Percentiles rank a stretch among this genome's conserved stretches.
phyloP scores from a whole-genome alignment of 306 rosid genomes.

The Castanea crenata region DNA sequence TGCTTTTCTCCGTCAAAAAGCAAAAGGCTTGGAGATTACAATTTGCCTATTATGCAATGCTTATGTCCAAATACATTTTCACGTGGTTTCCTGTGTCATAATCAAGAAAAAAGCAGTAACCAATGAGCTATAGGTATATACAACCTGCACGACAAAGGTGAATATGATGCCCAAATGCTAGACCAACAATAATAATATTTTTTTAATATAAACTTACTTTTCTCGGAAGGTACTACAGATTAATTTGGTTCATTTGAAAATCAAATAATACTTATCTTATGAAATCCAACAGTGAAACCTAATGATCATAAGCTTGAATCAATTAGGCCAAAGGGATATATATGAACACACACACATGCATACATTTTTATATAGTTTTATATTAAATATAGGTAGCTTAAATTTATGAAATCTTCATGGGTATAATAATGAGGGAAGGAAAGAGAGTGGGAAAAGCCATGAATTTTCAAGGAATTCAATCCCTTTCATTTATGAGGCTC shows the following conservation, averaged over 20 bases:
- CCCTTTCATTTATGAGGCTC: too few species aligned
- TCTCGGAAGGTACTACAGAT: neutral
- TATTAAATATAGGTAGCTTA: too few species aligned
- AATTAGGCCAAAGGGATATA: neutral
- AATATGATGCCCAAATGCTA: neutral
- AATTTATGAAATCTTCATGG: too few species aligned
- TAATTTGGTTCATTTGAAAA: neutral
- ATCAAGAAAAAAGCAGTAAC: neutral
- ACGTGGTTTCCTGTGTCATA: neutral
- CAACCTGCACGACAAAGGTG: neutral
- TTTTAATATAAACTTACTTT: too few species aligned
- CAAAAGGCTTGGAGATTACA: neutral
- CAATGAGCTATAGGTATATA: neutral
- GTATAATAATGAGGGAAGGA: too few species aligned
- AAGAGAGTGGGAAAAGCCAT: too few species aligned
- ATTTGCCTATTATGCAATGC: neutral
- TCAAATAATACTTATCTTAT: neutral
- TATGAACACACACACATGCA: too few species aligned
- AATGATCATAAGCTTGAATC: neutral
- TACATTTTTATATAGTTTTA: too few species aligned
- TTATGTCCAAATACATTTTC: neutral
- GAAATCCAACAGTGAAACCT: neutral
- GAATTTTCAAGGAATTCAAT: too few species aligned
- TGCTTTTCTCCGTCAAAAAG: conserved; percentile 1
- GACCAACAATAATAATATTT: too few species aligned